Percentiles rank a stretch among this genome's conserved stretches.
phyloP scores from a whole-genome alignment of 2,329 filamentous ascomycete genomes.

The Calonectria pteridis region DNA sequence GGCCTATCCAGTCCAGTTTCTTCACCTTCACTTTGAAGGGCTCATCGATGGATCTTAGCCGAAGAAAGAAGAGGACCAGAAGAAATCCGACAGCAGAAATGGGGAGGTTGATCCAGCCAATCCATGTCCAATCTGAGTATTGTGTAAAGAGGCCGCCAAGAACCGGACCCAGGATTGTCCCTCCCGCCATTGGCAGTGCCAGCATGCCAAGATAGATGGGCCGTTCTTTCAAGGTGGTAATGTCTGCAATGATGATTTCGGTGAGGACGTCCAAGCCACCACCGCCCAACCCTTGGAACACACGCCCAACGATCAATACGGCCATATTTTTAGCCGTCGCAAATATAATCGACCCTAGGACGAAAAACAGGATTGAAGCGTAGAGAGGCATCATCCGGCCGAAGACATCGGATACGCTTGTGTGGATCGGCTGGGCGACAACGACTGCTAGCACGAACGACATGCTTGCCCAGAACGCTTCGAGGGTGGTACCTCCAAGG shows the following conservation, averaged over 20 bases:
- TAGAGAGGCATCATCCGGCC: not conserved
- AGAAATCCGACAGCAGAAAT: not conserved
- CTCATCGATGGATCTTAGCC: not conserved
- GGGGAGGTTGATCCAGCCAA: not conserved
- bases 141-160: not conserved
- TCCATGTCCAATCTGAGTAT: not conserved
- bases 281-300: not conserved
- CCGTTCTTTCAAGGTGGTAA: not conserved
- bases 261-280: not conserved
- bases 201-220: not conserved
- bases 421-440: not conserved
- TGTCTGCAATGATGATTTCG: not conserved
- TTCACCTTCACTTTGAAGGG: not conserved
- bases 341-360: not conserved
- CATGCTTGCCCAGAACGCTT: not conserved
- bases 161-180: not conserved
- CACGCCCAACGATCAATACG: not conserved
- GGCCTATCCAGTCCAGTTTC: not conserved
- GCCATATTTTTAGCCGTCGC: not conserved
- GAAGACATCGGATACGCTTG: not conserved
- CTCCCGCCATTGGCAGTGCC: not conserved
- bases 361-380: not conserved
- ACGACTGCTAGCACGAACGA: not conserved
- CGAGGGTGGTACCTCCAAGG: not conserved
- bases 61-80: not conserved